Evolutionary conservation across 2,329 filamentous ascomycete species (phyloP).

Genomic region (Phyllosticta citribraziliensis): DNA sequence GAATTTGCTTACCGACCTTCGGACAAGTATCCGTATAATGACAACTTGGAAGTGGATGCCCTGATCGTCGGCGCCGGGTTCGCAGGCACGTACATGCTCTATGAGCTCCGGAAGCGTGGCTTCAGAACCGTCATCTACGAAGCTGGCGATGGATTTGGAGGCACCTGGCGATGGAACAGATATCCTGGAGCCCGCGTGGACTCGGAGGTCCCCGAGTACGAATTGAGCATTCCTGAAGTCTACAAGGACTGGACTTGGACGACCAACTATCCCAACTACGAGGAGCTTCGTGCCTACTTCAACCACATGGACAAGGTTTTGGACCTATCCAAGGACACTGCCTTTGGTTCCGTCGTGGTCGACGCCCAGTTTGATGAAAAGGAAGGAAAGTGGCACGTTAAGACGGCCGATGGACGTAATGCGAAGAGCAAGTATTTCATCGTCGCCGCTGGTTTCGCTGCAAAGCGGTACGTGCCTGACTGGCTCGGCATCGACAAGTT

Average conservation of each 20-base stretch:
- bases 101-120: constrained; percentile 30
- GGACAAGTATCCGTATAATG: constrained; percentile 16
- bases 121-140: constrained; percentile 32
- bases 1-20: constrained; percentile 2
- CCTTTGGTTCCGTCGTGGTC: constrained; percentile 47
- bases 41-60: constrained; percentile 28
- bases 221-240: constrained; percentile 38
- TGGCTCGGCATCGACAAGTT: constrained; percentile 52
- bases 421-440: constrained; percentile 43
- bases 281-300: constrained; percentile 49
- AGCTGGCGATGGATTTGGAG: constrained; percentile 31
- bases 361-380: constrained; percentile 42
- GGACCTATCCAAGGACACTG: constrained; percentile 45
- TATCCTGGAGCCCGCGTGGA: constrained; percentile 39
- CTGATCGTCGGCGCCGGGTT: constrained; percentile 32
- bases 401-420: constrained; percentile 42
- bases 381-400: constrained; percentile 40
- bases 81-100: constrained; percentile 33
- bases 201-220: constrained; percentile 37
- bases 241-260: constrained; percentile 46
- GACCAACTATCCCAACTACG: constrained; percentile 41
- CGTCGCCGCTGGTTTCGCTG: constrained; percentile 47
- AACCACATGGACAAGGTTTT: constrained; percentile 48
- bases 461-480: constrained; percentile 50
- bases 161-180: constrained; percentile 36